These are phyloP conservation scores for Suillus fuscotomentosus DNA, from an alignment of 768 basidiomycete species.

Conservation along the genomic window DNA sequence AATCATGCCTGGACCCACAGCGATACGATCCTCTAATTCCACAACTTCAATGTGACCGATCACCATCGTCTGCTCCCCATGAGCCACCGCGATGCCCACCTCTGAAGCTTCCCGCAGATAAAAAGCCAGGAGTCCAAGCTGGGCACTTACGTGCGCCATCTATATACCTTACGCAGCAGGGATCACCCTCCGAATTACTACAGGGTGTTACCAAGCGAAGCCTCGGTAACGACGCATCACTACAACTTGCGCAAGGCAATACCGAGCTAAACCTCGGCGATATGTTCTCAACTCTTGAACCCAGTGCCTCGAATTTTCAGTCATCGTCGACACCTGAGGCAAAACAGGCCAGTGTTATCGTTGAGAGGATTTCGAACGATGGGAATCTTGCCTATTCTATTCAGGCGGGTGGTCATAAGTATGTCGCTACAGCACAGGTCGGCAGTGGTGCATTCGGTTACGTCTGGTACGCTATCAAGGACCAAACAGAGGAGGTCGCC, in stretches of 20 bases:
- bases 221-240: neutral
- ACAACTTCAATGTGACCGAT: neutral
- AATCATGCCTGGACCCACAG: neutral
- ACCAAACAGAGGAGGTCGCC: conserved; percentile 10
- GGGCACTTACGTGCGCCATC: too few species aligned
- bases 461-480: conserved; percentile 9
- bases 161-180: neutral
- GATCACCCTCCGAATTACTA: neutral
- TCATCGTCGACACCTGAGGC: neutral
- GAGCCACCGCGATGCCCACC: too few species aligned
- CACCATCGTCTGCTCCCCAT: neutral
- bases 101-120: neutral
- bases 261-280: neutral
- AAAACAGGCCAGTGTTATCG: neutral
- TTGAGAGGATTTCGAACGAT: neutral
- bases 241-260: neutral
- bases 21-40: neutral
- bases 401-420: conserved; percentile 5
- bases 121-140: neutral
- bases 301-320: neutral
- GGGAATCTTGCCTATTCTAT: neutral
- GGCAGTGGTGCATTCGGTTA: conserved; percentile 10
- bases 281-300: neutral
- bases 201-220: neutral
- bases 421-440: conserved; percentile 3